These are phyloP conservation scores for Sclerotinia borealis DNA, from an alignment of 2,329 filamentous ascomycete species.

Conservation along the genomic window DNA sequence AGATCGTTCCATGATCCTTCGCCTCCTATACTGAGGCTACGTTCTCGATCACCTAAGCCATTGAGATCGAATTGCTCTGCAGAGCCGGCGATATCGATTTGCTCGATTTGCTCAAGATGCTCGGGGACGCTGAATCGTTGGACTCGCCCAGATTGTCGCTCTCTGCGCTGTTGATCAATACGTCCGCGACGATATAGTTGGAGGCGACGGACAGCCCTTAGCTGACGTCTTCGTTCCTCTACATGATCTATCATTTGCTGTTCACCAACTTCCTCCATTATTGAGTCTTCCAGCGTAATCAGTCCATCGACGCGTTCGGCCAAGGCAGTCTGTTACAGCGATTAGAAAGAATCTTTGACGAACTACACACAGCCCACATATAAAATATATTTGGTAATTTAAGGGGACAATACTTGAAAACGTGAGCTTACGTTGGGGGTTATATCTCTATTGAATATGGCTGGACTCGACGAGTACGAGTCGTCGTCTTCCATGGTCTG, in stretches of 20 bases:
- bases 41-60: conserved; percentile 76
- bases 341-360: neutral
- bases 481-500: too few relatives aligned
- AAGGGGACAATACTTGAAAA: neutral
- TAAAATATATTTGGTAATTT: neutral
- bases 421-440: neutral
- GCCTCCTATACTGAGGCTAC: conserved; percentile 68
- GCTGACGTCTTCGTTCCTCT: neutral
- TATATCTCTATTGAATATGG: neutral
- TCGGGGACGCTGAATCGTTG: too few relatives aligned
- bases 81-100: neutral
- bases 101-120: neutral
- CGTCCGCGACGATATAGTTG: too few relatives aligned
- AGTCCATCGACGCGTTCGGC: neutral
- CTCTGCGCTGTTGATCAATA: too few relatives aligned
- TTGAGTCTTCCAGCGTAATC: too few relatives aligned
- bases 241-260: too few relatives aligned
- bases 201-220: too few relatives aligned
- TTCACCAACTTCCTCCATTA: too few relatives aligned
- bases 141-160: too few relatives aligned
- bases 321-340: neutral
- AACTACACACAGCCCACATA: neutral
- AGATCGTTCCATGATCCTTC: conserved; percentile 73
- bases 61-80: conserved; percentile 43
- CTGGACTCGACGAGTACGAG: neutral